Evolutionary conservation across 805 yeast genomes (phyloP).

Genomic region (Wickerhamiella kurtzmanii): DNA sequence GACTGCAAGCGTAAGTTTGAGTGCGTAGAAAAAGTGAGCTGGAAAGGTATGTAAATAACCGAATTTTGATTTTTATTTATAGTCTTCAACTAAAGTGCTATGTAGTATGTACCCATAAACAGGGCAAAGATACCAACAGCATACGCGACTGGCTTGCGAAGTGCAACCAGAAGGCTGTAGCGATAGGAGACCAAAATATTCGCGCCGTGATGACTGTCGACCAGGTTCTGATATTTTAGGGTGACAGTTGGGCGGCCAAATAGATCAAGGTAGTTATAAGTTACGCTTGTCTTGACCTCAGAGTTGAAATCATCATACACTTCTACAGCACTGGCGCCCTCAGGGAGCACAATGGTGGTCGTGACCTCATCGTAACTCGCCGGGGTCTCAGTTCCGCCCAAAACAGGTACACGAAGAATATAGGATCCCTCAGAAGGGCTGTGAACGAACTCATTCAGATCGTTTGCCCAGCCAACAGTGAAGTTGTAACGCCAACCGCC

Average conservation of each 20-base stretch:
- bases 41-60: conserved; percentile 44
- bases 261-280: conserved; percentile 44
- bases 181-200: conserved; percentile 50
- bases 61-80: background rate
- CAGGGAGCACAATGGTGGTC: conserved; percentile 66
- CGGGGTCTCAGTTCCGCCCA: conserved; percentile 61
- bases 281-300: conserved; percentile 21
- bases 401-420: conserved; percentile 51
- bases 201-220: conserved; percentile 50
- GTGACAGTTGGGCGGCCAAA: conserved; percentile 68
- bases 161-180: conserved; percentile 39
- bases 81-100: conserved; percentile 22
- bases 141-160: conserved; percentile 45
- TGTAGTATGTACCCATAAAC: conserved; percentile 36
- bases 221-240: conserved; percentile 43
- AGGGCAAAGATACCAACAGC: conserved; percentile 40
- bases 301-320: conserved; percentile 42
- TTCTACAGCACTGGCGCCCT: conserved; percentile 52
- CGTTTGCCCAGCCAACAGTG: conserved; percentile 84
- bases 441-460: conserved; percentile 40
- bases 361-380: conserved; percentile 44
- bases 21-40: conserved; percentile 51
- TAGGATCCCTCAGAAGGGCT: conserved; percentile 36
- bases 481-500: conserved; percentile 96
- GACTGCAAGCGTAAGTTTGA: conserved; percentile 48